These are phyloP conservation scores for Chrysopogon serrulatus DNA, from an alignment of 176 grass and related monocot genomes.

Conservation along the genomic window DNA sequence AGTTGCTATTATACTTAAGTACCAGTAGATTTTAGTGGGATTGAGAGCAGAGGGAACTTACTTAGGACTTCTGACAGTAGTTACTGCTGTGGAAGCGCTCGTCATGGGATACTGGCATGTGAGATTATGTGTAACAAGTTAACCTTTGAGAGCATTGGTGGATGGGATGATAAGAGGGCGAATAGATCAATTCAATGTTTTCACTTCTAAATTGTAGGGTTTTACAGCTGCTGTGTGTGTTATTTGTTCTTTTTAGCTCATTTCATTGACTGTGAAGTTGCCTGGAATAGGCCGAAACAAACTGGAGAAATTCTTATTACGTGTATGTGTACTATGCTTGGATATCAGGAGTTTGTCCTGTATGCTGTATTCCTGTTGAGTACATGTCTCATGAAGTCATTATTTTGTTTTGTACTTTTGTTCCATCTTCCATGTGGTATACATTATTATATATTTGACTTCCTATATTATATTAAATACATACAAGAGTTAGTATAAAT, in stretches of 20 bases:
- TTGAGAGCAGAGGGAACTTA: neutral
- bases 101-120: neutral
- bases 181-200: neutral
- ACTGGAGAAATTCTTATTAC: neutral
- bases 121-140: neutral
- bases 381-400: neutral
- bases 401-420: neutral
- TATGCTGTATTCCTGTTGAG: neutral
- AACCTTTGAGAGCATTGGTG: neutral
- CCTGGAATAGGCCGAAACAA: neutral
- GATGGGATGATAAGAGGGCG: neutral
- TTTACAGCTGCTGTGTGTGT: neutral
- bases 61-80: neutral
- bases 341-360: neutral
- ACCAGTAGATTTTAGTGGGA: neutral
- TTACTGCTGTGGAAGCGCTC: neutral
- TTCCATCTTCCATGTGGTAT: constrained; percentile 3
- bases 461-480: neutral
- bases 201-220: neutral
- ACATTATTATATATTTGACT: constrained; percentile 1
- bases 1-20: neutral
- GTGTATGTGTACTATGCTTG: neutral
- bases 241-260: neutral
- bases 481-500: neutral
- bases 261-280: neutral